These are phyloP conservation scores for Talaromyces marneffei DNA, from an alignment of 2,329 filamentous ascomycete species.

Conservation along the genomic window DNA sequence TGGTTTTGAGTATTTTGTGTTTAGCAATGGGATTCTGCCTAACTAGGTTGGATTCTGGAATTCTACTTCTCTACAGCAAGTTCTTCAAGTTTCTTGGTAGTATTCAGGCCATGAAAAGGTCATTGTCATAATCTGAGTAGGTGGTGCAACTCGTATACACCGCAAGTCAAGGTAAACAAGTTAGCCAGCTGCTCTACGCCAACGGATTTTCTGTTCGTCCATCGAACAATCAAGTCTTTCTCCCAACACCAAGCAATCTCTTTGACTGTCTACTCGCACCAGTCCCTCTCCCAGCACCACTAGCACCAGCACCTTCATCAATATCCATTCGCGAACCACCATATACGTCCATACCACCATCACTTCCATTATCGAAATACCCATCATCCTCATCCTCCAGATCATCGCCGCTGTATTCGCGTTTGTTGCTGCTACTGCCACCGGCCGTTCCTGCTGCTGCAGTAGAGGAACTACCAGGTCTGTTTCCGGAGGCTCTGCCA, in stretches of 20 bases:
- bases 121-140: background rate
- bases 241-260: slow-evolving; percentile 29
- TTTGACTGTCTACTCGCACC: slow-evolving; percentile 28
- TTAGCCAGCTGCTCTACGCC: background rate
- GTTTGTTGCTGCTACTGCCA: slow-evolving; percentile 30
- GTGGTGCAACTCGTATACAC: background rate
- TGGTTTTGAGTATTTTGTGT: background rate
- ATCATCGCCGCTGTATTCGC: slow-evolving; percentile 34
- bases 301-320: slow-evolving; percentile 30
- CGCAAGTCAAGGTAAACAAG: background rate
- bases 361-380: slow-evolving; percentile 28
- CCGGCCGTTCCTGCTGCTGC: background rate
- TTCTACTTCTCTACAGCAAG: background rate
- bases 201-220: background rate
- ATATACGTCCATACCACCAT: slow-evolving; percentile 22
- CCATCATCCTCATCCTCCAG: slow-evolving; percentile 35
- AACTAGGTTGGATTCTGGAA: background rate
- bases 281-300: slow-evolving; percentile 4
- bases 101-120: background rate
- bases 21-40: background rate
- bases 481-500: slow-evolving; percentile 5
- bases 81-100: background rate
- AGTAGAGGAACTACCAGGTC: slow-evolving; percentile 3
- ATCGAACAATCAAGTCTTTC: slow-evolving; percentile 22
- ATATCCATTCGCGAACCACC: slow-evolving; percentile 34